Evolutionary conservation across 1,284 basidiomycete species (phyloP), one percentile per base, ranked within the genome.

Genomic region (Trametes polyzona): DNA sequence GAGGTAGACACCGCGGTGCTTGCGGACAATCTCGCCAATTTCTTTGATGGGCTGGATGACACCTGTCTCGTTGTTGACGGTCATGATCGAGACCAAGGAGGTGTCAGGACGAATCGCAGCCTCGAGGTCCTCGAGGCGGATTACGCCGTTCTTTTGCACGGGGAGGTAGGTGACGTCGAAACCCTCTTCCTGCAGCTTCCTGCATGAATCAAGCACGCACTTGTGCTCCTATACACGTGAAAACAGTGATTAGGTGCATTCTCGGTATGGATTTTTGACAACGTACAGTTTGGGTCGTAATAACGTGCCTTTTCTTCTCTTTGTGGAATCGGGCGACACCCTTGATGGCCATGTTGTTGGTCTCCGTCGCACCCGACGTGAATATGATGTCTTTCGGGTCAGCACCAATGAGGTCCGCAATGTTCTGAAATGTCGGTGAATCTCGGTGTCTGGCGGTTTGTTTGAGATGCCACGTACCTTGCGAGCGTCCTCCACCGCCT

Each of bases 31-130:
- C 4, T 86, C 83, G 23, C 96, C 96, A 63, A 99, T 99, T 74
- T 98, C 95, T 71, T 92, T 92, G 61, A 99, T 83, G 1, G 97
- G 97, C 72, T 99, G 97, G 61, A 99, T 97, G 60, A 98, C 96
- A 46, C 97, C 97, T 7, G 96, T 99, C 78, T 99, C 97, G 76
- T 99, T 99, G 80, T 99, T 99, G 61, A 99, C 96, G 3, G 93
- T 86, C 97, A 99, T 99, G 73, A 99, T 91, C 10, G 96, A 97
- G 37, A 78, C 67, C 63, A 78, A 56, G 8, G 69, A 67, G 21
- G 71, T 72, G 41, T 72, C 71, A 2, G 70, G 69, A 9, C 70
- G 69, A 32, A 73, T 65, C 62, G 76, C 57, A 51, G 72, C 62
- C 67, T 76, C 66, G 54, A 77, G 58, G 46, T 78, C 57, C 57